Evolutionary conservation across 2,329 filamentous ascomycete species (phyloP), one percentile per base, ranked within the genome.

Genomic region (Shiraia sp.): DNA sequence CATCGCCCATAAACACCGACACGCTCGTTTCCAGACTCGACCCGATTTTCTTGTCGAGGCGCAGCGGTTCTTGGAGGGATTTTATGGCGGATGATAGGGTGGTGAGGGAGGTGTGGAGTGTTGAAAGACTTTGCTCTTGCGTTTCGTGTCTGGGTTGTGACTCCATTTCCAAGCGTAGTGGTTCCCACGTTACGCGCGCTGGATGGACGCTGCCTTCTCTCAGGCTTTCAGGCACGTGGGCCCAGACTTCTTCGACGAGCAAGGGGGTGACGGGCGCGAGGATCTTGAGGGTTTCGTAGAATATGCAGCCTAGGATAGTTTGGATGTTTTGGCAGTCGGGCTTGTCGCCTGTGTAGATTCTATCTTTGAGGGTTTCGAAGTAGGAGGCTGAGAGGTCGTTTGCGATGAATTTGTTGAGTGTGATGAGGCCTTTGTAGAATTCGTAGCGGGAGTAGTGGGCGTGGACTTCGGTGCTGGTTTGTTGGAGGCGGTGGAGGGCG

Each of bases 361-460:
- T 79, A 61, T 99, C 93, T 70, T 99, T 99, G 57, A 91, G 78
- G 0, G 88, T 84, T 69, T 99, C 93, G 42, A 99, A 82, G 68
- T 97, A 99, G 68, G 96, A 95, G 0, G 92, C 86, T 0, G 90
- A 96, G 16, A 99, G 78, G 54, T 96, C 88, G 16, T 79, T 83
- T 40, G 84, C 83, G 45, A 95, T 79, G 85, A 91, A 96, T 49
- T 82, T 81, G 68, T 91, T 95, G 51, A 97, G 77, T 3, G 79
- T 72, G 45, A 77, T 82, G 5, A 90, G 75, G 10, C 80, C 91
- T 68, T 83, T 87, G 77, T 90, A 86, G 69, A 96, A 96, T 61
- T 96, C 88, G 62, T 88, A 87, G 17, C 80, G 80, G 25, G 79
- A 71, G 61, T 86, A 90, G 15, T 85, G 79, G 12, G 75, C 72